A percentile compares a stretch with the other conserved stretches of the same genome.
phyloP scores from a whole-genome alignment of 352 stramenopile species.

The Globisporangium polare region DNA sequence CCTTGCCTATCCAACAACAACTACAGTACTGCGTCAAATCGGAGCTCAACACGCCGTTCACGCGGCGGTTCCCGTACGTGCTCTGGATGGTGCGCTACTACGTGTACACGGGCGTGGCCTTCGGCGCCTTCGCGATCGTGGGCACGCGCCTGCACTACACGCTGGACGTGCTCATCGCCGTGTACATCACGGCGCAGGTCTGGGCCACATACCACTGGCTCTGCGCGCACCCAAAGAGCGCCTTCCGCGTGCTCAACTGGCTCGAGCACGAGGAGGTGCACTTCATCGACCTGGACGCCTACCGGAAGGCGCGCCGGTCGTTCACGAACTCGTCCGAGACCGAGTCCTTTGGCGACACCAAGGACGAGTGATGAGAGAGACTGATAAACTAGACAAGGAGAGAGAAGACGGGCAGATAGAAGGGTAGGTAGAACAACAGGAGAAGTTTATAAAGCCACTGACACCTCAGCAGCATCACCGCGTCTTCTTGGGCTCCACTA shows the following conservation, averaged over 20 bases:
- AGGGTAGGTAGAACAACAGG: slow-evolving; percentile 1
- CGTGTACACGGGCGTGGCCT: slow-evolving; percentile 57
- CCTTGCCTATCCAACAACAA: neutral
- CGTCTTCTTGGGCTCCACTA: slow-evolving; percentile 31
- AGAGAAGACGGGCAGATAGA: slow-evolving; percentile 7
- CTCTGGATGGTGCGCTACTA: slow-evolving; percentile 82
- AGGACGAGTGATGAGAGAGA: slow-evolving; percentile 10
- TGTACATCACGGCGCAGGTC: slow-evolving; percentile 83
- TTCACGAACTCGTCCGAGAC: slow-evolving; percentile 27
- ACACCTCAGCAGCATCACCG: slow-evolving; percentile 16
- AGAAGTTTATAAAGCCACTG: neutral
- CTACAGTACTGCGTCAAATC: slow-evolving; percentile 49
- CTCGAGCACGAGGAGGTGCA: slow-evolving; percentile 80
- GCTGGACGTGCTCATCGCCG: slow-evolving; percentile 81
- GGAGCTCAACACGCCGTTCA: slow-evolving; percentile 86
- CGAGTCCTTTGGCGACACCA: slow-evolving; percentile 12
- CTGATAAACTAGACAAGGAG: neutral
- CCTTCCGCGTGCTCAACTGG: slow-evolving; percentile 72
- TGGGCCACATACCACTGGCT: slow-evolving; percentile 87
- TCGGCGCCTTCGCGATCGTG: slow-evolving; percentile 81
- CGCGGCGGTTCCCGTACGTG: slow-evolving; percentile 61
- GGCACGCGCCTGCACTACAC: slow-evolving; percentile 86
- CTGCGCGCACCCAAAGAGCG: slow-evolving; percentile 48
- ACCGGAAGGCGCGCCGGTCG: slow-evolving; percentile 67
- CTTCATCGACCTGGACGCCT: slow-evolving; percentile 75